Conservation (phyloP, 2,329 filamentous ascomycete genomes). For the Orbilia javanica region DNA sequence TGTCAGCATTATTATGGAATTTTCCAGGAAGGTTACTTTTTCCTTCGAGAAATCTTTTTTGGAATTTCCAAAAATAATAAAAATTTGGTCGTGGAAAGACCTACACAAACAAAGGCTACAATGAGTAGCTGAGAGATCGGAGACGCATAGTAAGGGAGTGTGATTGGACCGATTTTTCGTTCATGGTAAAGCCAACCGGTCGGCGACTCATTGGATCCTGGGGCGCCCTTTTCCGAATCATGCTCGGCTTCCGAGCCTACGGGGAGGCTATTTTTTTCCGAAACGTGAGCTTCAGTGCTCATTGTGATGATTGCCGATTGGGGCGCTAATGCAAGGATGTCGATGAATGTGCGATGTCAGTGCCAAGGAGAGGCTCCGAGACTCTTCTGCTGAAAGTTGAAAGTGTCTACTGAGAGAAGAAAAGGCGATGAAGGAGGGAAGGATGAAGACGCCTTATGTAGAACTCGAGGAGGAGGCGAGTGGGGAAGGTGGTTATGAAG, state of each 20-base stretch:
- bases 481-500: conserved; percentile 46
- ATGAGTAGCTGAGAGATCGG: conserved; percentile 78
- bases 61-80: too few relatives aligned
- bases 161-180: conserved; percentile 70
- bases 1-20: conserved; percentile 65
- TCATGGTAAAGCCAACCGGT: conserved; percentile 77
- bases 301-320: conserved; percentile 13
- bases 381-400: neutral
- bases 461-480: conserved; percentile 35
- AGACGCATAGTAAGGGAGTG: conserved; percentile 78
- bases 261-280: conserved; percentile 48
- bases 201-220: conserved; percentile 64
- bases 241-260: conserved; percentile 26
- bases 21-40: neutral
- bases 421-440: conserved; percentile 21
- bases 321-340: conserved; percentile 3
- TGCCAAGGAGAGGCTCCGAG: conserved; percentile 12
- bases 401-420: conserved; percentile 40
- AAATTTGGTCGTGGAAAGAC: neutral
- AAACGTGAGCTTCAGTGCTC: conserved; percentile 34
- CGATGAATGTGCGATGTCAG: conserved; percentile 6
- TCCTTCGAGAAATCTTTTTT: neutral
- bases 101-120: conserved; percentile 74
- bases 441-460: conserved; percentile 52
- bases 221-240: conserved; percentile 44